Conservation (phyloP, 148 eudicot genomes). For the Rhododendron henanense region DNA sequence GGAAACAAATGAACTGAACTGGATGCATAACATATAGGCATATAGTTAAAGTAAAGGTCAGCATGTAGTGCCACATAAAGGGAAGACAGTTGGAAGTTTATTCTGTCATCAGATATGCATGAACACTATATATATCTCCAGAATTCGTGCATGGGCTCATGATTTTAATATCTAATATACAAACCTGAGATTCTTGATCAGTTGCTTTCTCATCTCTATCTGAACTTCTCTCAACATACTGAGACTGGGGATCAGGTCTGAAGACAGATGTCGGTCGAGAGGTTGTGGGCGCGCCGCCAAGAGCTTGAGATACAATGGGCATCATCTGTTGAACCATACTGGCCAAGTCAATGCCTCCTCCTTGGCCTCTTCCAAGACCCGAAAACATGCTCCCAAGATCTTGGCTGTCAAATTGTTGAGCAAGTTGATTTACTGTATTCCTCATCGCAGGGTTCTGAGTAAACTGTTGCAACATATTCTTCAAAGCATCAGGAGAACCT, state of each 20-base stretch:
- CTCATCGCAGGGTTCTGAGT: constrained; percentile 81
- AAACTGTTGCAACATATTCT: constrained; percentile 78
- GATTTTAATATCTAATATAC: constrained; percentile 11
- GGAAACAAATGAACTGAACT: neutral
- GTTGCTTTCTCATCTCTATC: constrained; percentile 22
- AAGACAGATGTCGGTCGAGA: constrained; percentile 20
- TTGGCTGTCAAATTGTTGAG: constrained; percentile 68
- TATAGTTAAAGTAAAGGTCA: neutral
- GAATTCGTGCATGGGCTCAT: neutral
- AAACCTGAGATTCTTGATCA: constrained; percentile 45
- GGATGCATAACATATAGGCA: neutral
- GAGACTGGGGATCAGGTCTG: constrained; percentile 24
- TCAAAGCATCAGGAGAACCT: constrained; percentile 76
- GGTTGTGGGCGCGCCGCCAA: constrained; percentile 50
- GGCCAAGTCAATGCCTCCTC: constrained; percentile 70
- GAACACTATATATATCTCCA: neutral
- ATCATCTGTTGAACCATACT: constrained; percentile 96
- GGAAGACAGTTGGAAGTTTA: neutral
- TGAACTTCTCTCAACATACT: constrained; percentile 10
- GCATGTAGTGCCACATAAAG: neutral
- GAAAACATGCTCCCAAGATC: constrained; percentile 63
- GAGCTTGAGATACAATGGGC: constrained; percentile 94
- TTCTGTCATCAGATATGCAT: neutral
- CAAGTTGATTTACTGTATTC: constrained; percentile 84
- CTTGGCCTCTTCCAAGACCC: constrained; percentile 50